These are phyloP conservation scores for Bjerkandera adusta DNA, from an alignment of 1,284 basidiomycete genomes.

Conservation along the genomic window DNA sequence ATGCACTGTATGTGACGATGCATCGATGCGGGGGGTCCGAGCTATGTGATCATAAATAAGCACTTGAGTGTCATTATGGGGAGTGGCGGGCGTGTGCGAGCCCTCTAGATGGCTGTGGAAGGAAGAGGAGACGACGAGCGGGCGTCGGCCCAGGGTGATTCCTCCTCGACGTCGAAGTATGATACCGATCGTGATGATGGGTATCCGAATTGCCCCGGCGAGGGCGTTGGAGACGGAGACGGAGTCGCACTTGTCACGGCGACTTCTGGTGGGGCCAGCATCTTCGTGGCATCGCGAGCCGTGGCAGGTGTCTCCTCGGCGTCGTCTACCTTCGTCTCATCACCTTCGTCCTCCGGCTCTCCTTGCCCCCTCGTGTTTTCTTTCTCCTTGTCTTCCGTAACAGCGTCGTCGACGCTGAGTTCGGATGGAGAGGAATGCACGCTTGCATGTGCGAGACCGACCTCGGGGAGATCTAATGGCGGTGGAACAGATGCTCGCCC, in stretches of 20 bases:
- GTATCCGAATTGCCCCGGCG: slow-evolving; percentile 22
- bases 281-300: background rate
- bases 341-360: too few species aligned
- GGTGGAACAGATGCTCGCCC: slow-evolving; percentile 14
- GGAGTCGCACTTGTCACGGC: slow-evolving; percentile 1
- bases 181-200: slow-evolving; percentile 17
- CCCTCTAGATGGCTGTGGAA: slow-evolving; percentile 10
- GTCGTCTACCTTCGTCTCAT: too few species aligned
- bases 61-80: background rate
- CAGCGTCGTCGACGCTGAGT: background rate
- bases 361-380: too few species aligned
- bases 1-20: slow-evolving; percentile 6
- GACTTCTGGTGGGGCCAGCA: slow-evolving; percentile 5
- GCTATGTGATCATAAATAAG: slow-evolving; percentile 8
- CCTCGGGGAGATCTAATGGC: slow-evolving; percentile 12
- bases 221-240: slow-evolving; percentile 19
- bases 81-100: too few species aligned
- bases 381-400: background rate
- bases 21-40: too few species aligned
- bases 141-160: slow-evolving; percentile 32
- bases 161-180: slow-evolving; percentile 26
- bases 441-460: slow-evolving; percentile 4
- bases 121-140: slow-evolving; percentile 13
- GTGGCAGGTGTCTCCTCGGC: too few species aligned
- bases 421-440: background rate